Base-by-base conservation (phyloP, 768 basidiomycete genomes). In the Leccinum incarnatum region DNA sequence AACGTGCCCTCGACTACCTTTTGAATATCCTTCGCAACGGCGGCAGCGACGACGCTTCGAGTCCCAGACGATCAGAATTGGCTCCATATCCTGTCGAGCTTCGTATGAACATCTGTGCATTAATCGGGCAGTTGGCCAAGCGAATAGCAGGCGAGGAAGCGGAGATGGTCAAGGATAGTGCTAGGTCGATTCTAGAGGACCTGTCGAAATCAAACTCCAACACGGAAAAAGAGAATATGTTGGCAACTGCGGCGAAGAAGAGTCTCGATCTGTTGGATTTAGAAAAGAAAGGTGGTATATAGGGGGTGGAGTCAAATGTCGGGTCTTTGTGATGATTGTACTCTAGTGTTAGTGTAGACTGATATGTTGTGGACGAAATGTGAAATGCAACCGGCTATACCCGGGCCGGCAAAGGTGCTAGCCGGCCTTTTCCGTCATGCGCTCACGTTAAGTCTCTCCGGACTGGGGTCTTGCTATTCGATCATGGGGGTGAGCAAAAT, bases 11-110 rank as follows among this genome's bases (percentile, higher is more conserved):
- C 32, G 89, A 91, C 68, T 84, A 87, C 77, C 79, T 94, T 54
- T 73, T 84, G 49, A 77, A 76, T 46, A 83, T 86, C 53, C 74
- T 95, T 60, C 79, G 78, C 50, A 87, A 86, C 62, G 65, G 67
- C 25, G 51, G 62, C 19, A 56, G 46, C 19, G 65, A 66, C 14
- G 61, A 30, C n/a, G 36, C 56, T 72, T 78, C 59, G 78, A 84
- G 62, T 79, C 81, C 62, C 77, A 81, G 60, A 58, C 65, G 59
- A 48, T 9, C 42, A 46, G 65, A 66, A 25, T 53, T 45, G 0
- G 75, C 76, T 59, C 76, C 82, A 60, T 86, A 85, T 66, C 87
- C 87, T n/a, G 74, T 83, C 19, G 92, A 93, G 75, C 83, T 94
- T 57, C 83, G 90, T 50, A 77, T 83, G 27, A 94, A 94, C 65